Evolutionary conservation across 768 basidiomycete species (phyloP).

Genomic region (Russula virescens): DNA sequence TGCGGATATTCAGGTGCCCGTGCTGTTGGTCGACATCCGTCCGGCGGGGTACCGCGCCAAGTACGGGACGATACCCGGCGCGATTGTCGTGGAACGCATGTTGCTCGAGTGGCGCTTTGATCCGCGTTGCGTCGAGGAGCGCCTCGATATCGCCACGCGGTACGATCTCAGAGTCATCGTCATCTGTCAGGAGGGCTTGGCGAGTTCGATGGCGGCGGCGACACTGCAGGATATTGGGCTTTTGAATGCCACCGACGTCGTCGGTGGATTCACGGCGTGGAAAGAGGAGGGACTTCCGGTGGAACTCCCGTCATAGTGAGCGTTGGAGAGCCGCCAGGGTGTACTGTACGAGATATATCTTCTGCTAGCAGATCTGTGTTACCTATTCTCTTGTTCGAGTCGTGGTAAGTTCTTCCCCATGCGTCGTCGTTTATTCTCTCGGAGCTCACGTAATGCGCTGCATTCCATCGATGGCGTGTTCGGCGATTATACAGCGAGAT

Average conservation of each 20-base stretch:
- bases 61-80: conserved; percentile 57
- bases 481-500: not conserved
- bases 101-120: conserved; percentile 79
- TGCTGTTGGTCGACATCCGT: conserved; percentile 74
- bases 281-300: conserved; percentile 58
- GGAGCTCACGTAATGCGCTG: conserved; percentile 5
- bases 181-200: conserved; percentile 68
- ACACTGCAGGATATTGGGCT: conserved; percentile 65
- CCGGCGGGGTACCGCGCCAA: conserved; percentile 52
- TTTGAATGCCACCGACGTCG: conserved; percentile 69
- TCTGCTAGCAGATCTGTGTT: not conserved
- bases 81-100: conserved; percentile 71
- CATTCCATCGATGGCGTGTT: not conserved
- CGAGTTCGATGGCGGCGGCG: conserved; percentile 67
- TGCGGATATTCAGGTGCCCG: conserved; percentile 47
- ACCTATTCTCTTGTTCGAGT: not conserved
- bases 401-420: not conserved
- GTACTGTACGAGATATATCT: not conserved
- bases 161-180: conserved; percentile 72
- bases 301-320: conserved; percentile 20
- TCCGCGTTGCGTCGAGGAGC: conserved; percentile 47
- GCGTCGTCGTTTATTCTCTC: not conserved
- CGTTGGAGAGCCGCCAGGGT: not conserved
- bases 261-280: conserved; percentile 73
- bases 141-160: conserved; percentile 62